Percentiles rank a stretch among this genome's conserved stretches.
phyloP scores from a whole-genome alignment of 805 yeast species.

The Metschnikowia reukaufii region DNA sequence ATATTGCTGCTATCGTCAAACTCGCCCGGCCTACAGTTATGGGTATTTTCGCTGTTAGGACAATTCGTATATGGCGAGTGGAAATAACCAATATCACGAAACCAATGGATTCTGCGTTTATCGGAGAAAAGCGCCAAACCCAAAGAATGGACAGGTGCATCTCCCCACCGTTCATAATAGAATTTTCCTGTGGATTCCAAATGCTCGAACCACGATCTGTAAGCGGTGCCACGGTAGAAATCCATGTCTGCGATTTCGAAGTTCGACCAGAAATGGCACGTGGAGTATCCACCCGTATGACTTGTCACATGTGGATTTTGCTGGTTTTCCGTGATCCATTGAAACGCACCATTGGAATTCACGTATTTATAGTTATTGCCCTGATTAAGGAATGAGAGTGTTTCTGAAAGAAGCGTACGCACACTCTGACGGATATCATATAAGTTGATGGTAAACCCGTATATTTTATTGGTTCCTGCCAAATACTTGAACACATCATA shows the following conservation, averaged over 20 bases:
- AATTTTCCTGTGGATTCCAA: slow-evolving; percentile 75
- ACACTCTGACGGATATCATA: slow-evolving; percentile 72
- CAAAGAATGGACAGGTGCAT: slow-evolving; percentile 84
- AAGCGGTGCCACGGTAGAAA: slow-evolving; percentile 69
- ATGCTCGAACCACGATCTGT: slow-evolving; percentile 58
- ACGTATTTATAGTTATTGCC: slow-evolving; percentile 59
- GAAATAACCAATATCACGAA: slow-evolving; percentile 76
- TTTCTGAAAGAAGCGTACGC: slow-evolving; percentile 65
- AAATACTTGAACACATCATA: slow-evolving; percentile 78
- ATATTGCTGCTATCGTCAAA: slow-evolving; percentile 54
- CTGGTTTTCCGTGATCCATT: slow-evolving; percentile 51
- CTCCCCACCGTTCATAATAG: slow-evolving; percentile 92
- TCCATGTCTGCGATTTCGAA: slow-evolving; percentile 86
- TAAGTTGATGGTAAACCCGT: slow-evolving; percentile 69
- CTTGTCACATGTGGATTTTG: slow-evolving; percentile 49
- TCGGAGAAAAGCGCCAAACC: slow-evolving; percentile 74
- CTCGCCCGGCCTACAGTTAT: slow-evolving; percentile 53
- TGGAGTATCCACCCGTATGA: slow-evolving; percentile 51
- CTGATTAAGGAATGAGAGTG: slow-evolving; percentile 54
- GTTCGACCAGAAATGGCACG: slow-evolving; percentile 90
- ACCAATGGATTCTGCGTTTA: slow-evolving; percentile 74
- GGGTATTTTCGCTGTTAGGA: slow-evolving; percentile 51
- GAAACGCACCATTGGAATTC: slow-evolving; percentile 49
- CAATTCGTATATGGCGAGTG: slow-evolving; percentile 78
- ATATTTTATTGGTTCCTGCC: slow-evolving; percentile 63